Evolutionary conservation across 2,329 filamentous ascomycete species (phyloP), one percentile per base, ranked within the genome.

Genomic region (Talaromyces sp.): DNA sequence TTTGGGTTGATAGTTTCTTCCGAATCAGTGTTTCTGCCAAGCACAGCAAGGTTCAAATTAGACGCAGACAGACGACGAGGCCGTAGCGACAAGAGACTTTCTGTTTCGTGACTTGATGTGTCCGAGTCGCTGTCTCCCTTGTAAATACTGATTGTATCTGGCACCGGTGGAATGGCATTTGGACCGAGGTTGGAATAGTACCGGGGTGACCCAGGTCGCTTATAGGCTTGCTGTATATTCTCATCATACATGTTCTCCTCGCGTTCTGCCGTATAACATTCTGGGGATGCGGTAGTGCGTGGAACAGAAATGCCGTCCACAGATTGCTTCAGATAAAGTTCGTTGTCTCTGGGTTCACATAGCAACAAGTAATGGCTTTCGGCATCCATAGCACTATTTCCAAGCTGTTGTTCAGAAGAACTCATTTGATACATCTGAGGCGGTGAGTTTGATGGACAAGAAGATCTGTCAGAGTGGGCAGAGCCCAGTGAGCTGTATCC

Each of bases 401-500:
- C 17, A 10, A 14, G 8, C 17, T 11, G 11, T 11, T 43, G 55
- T 24, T 48, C 38, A 26, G 55, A 55, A 27, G 31, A 27, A 21
- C 10, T 17, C 11, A 55, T n/a, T 26, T 51, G 51, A 5, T 51
- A 58, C 19, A 17, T 31, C n/a, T 19, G n/a, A 51, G 56, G 59
- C 19, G 59, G 56, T 24, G 59, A 58, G 43, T 46, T 57, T 7
- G 54, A 56, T 21, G 52, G 43, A 11, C 46, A 19, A 14, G 57
- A 56, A 52, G 61, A 60, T 14, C 56, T 50, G 54, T 67, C 54
- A 11, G 71, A 74, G 50, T 66, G 66, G 19, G 69, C 57, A 1
- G 73, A 75, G 9, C 70, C 67, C 12, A 70, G 70, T 32, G 73
- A 75, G 58, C 73, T 75, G 59, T 76, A 76, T 21, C 74, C 74